Evolutionary conservation across 148 eudicot genomes (phyloP).

Genomic region (Vaccinium myrtillus): DNA sequence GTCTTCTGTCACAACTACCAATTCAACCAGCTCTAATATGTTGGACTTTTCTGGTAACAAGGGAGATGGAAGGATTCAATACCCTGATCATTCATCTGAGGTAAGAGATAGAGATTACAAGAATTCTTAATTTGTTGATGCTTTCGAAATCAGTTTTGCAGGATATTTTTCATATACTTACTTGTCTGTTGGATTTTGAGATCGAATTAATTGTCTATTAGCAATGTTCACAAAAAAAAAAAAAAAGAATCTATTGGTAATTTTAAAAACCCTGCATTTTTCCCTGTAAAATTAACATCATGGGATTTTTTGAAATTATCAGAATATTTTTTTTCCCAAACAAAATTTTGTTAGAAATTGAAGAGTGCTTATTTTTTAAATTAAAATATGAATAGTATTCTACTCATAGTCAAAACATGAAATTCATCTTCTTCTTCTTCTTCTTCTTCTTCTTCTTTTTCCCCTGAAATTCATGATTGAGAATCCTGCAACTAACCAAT

Average conservation of each 20-base stretch:
- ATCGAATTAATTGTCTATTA: not conserved
- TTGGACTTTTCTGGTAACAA: constrained; percentile 46
- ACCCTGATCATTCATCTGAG: constrained; percentile 50
- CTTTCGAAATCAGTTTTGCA: not conserved
- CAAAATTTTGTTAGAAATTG: not conserved
- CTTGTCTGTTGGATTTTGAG: not conserved
- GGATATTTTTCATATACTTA: not conserved
- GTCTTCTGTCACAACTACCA: constrained; percentile 38
- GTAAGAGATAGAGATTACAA: constrained; percentile 19
- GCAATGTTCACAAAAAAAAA: not conserved
- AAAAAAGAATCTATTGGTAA: not conserved
- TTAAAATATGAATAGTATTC: not conserved
- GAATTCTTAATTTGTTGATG: not conserved
- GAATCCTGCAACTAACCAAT: not conserved
- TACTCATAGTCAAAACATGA: too few species aligned
- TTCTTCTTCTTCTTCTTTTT: too few species aligned
- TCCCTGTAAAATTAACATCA: too few species aligned
- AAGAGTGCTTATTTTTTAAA: not conserved
- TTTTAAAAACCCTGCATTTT: too few species aligned
- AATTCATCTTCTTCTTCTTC: too few species aligned
- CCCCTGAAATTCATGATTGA: not conserved
- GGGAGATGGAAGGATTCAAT: constrained; percentile 35
- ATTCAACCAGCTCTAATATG: constrained; percentile 32
- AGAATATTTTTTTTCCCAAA: not conserved
- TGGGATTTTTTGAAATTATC: not conserved